Percentiles rank a stretch among this genome's conserved stretches.
phyloP scores from a whole-genome alignment of 2,329 filamentous ascomycete species.

The Colletotrichum costaricense region DNA sequence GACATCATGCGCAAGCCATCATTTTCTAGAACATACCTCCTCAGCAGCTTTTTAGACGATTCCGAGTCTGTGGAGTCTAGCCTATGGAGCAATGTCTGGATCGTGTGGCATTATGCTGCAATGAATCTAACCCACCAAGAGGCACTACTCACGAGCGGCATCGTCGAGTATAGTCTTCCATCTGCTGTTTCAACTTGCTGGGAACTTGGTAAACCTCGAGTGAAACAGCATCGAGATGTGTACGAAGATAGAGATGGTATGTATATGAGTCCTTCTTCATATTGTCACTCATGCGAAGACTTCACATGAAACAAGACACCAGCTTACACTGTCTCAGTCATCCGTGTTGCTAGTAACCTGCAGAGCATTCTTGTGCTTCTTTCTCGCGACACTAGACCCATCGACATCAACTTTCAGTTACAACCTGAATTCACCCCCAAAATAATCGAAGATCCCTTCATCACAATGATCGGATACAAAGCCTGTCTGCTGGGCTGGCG shows the following conservation, averaged over 20 bases:
- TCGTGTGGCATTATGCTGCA: constrained; percentile 2
- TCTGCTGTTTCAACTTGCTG: constrained; percentile 3
- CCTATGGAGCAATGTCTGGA: neutral
- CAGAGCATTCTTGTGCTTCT: neutral
- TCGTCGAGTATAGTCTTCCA: neutral
- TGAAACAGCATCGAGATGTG: constrained; percentile 4
- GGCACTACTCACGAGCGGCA: neutral
- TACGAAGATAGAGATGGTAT: constrained; percentile 10
- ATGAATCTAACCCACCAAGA: constrained; percentile 6
- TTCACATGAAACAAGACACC: neutral
- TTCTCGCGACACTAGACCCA: neutral
- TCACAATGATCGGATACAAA: constrained; percentile 6
- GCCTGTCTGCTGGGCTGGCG: constrained; percentile 6
- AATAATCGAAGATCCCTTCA: neutral
- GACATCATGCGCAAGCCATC: neutral
- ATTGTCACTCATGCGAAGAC: neutral
- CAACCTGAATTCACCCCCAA: too few species aligned
- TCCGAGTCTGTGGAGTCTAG: neutral
- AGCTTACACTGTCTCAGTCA: neutral
- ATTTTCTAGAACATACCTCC: accelerated
- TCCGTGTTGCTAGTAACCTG: neutral
- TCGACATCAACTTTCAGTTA: neutral
- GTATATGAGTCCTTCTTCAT: neutral
- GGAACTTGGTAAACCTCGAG: constrained; percentile 5
- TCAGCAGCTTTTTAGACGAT: neutral